Evolutionary conservation across 306 rosid genomes (phyloP).

Genomic region (Corylus heterophylla): DNA sequence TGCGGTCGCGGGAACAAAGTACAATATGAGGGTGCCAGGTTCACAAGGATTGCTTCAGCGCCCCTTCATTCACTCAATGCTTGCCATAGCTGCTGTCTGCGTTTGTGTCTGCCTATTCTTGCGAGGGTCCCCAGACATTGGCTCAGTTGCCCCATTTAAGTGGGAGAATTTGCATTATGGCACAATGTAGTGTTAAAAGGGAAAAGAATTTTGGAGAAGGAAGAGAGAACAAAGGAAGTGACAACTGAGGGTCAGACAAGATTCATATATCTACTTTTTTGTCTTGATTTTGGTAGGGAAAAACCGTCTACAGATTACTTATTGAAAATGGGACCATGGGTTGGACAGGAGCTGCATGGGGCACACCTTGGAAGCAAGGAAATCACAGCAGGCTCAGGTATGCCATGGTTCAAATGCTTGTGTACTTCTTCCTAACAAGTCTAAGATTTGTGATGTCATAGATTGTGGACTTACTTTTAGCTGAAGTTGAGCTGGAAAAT

Average conservation of each 20-base stretch:
- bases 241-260: conserved; percentile 20
- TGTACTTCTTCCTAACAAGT: conserved; percentile 1
- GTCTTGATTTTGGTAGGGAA: background rate
- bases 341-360: background rate
- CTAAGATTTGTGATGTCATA: conserved; percentile 21
- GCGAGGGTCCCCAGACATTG: conserved; percentile 70
- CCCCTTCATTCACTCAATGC: conserved; percentile 75
- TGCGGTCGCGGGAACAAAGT: conserved; percentile 46
- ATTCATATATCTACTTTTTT: background rate
- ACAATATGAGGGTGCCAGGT: conserved; percentile 52
- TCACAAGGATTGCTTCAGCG: conserved; percentile 68
- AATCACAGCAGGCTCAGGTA: background rate
- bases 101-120: conserved; percentile 88
- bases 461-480: conserved; percentile 24
- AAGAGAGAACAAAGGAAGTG: background rate
- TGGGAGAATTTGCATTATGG: conserved; percentile 82
- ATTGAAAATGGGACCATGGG: background rate
- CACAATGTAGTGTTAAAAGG: conserved; percentile 46
- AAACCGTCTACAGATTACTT: background rate
- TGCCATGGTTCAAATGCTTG: conserved; percentile 4
- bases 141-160: conserved; percentile 72
- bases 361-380: conserved; percentile 1
- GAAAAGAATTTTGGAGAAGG: conserved; percentile 19
- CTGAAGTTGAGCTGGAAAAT: conserved; percentile 13
- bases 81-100: conserved; percentile 88